Percentiles rank a stretch among this genome's conserved stretches.
phyloP scores from a whole-genome alignment of 352 stramenopile genomes.

The Globisporangium yorkense region DNA sequence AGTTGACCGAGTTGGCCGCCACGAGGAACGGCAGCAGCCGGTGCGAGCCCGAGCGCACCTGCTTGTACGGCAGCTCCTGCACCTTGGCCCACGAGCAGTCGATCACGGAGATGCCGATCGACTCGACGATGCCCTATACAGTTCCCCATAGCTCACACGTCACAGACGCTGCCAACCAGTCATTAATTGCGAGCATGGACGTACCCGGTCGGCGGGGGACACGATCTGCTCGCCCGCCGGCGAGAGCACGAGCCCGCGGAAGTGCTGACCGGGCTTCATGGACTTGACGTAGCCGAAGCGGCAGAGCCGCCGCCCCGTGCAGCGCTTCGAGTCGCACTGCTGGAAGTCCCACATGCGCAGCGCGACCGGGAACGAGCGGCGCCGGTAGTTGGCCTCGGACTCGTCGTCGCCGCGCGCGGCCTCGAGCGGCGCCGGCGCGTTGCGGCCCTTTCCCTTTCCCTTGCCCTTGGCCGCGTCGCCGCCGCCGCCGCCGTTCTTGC shows the following conservation, averaged over 20 bases:
- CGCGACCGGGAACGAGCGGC: constrained; percentile 70
- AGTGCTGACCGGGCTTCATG: constrained; percentile 90
- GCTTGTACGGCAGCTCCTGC: constrained; percentile 93
- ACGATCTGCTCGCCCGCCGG: constrained; percentile 88
- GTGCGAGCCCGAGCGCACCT: constrained; percentile 92
- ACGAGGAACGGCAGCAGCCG: constrained; percentile 97
- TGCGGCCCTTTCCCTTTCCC: constrained; percentile 7
- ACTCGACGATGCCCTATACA: constrained; percentile 52
- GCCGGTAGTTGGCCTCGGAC: constrained; percentile 54
- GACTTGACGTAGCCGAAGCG: constrained; percentile 90
- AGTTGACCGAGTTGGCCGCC: constrained; percentile 99
- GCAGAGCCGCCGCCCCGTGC: constrained; percentile 90
- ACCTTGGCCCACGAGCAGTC: constrained; percentile 98
- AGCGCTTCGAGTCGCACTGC: constrained; percentile 94
- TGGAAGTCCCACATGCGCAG: constrained; percentile 95
- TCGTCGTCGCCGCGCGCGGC: constrained; percentile 48
- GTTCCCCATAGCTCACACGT: neutral
- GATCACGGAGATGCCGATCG: constrained; percentile 92
- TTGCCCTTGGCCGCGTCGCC: neutral
- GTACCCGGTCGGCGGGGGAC: constrained; percentile 81
- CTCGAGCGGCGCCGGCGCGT: constrained; percentile 13
- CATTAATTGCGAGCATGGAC: neutral
- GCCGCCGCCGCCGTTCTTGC: neutral
- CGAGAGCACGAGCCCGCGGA: constrained; percentile 94
- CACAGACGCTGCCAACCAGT: neutral